Base-by-base conservation (phyloP, 2,329 filamentous ascomycete genomes). In the Trichoderma sp. region DNA sequence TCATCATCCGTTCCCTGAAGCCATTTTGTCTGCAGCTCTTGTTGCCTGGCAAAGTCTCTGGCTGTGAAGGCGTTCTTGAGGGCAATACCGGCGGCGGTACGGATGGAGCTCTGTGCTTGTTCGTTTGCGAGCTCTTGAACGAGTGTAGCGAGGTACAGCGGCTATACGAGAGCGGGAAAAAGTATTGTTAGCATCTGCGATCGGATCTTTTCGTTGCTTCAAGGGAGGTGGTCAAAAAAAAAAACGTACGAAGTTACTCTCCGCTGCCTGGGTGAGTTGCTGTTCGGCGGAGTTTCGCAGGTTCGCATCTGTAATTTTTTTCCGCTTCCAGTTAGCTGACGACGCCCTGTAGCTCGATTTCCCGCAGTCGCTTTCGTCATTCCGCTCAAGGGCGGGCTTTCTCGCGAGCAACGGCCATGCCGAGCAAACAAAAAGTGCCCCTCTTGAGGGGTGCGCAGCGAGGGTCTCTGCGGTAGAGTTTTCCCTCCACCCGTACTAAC, bases 31-130 rank as follows among this genome's bases (percentile, higher is more conserved):
- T 98, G 95, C 68, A 98, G 88, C 79, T 96, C 92, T 77, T 92
- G 90, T 82, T 97, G 89, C 77, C 93, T 91, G 76, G 89, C 84
- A 76, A 90, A 90, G 81, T 99, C 95, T 85, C 95, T 91, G 76
- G 94, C 92, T 77, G 92, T 93, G 84, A 99, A 98, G 76, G 95
- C 92, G 86, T 99, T 99, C 84, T 99, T 99, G 77, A 99, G 86
- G 74, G 95, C 94, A 75, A 99, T 88, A 88, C 94, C 95, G 75
- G 95, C 95, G 74, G 95, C 94, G 74, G 92, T 91, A 86, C 95
- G 91, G 78, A 97, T 95, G 78, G 92, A 88, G 72, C 91, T 87
- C 77, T 92, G 86, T 73, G 91, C 90, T 74, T 88, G 86, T 77
- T 98, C 94, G 82, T 97, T 97, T 78, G 94, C 93, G 76, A 99